Conservation (phyloP, 2,329 filamentous ascomycete species). For the Leptographium flavum region DNA sequence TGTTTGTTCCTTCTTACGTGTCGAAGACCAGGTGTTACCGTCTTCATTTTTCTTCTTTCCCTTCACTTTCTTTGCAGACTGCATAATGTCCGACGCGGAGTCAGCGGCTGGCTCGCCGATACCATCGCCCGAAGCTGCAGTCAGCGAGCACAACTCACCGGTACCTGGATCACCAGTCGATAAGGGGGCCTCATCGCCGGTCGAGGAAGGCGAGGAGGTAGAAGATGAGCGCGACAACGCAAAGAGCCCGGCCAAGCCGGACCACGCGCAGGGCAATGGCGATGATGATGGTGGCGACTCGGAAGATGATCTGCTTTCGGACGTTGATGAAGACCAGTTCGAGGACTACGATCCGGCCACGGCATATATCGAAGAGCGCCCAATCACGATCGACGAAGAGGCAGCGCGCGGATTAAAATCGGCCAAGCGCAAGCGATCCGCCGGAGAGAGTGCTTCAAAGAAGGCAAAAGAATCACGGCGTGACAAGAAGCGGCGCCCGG, state of each 20-base stretch:
- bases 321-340: constrained; percentile 57
- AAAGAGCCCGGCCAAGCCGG: not conserved
- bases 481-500: constrained; percentile 45
- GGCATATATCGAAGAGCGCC: constrained; percentile 47
- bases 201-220: constrained; percentile 8
- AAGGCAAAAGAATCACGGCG: constrained; percentile 63
- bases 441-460: constrained; percentile 37
- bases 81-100: constrained; percentile 5
- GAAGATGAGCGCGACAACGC: constrained; percentile 24
- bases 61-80: too few relatives aligned
- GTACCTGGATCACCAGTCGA: not conserved
- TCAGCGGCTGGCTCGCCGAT: constrained; percentile 1
- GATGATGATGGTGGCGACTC: constrained; percentile 32
- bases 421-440: constrained; percentile 49
- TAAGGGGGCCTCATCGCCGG: not conserved
- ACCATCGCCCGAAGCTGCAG: not conserved
- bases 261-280: not conserved
- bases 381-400: constrained; percentile 54
- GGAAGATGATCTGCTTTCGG: constrained; percentile 43
- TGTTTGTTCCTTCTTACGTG: too few relatives aligned
- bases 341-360: constrained; percentile 54
- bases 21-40: not conserved
- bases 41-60: not conserved
- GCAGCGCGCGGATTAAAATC: constrained; percentile 49
- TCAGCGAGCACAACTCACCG: not conserved